phyloP scores from a whole-genome alignment of 495 filamentous ascomycete species.

The Penicillium egyptiacum region DNA sequence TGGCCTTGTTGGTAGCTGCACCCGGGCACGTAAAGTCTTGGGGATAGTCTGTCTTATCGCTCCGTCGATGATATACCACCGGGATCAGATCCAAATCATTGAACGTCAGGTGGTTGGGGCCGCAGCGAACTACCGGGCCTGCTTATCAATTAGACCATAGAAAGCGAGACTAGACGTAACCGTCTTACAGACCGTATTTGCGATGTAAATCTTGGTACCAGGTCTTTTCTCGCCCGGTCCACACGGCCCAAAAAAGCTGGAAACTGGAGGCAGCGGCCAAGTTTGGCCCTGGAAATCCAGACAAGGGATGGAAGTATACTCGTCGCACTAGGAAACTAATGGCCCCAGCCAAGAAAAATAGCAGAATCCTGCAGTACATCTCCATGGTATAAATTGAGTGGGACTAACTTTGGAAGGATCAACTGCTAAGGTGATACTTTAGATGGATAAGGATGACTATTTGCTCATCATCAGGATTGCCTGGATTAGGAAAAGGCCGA shows the following conservation, averaged over 20 bases:
- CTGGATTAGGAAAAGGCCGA: too few relatives aligned
- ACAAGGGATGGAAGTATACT: neutral
- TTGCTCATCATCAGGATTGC: too few relatives aligned
- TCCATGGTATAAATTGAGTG: too few relatives aligned
- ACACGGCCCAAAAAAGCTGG: neutral
- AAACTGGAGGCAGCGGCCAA: neutral
- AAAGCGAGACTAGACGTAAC: neutral
- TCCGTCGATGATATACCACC: neutral
- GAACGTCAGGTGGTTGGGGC: neutral
- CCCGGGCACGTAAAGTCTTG: neutral
- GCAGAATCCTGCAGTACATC: neutral
- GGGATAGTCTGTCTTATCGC: neutral
- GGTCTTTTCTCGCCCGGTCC: neutral
- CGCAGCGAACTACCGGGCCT: neutral
- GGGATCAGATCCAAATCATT: neutral
- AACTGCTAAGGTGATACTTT: too few relatives aligned
- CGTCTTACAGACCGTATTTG: too few relatives aligned
- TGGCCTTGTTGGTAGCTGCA: neutral
- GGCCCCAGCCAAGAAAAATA: neutral
- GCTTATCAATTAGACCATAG: neutral
- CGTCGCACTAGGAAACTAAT: neutral
- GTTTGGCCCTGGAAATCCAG: neutral
- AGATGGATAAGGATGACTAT: too few relatives aligned
- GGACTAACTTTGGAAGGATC: too few relatives aligned
- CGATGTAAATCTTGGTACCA: too few relatives aligned